Evolutionary conservation across 2,329 filamentous ascomycete species (phyloP).

Genomic region (Lasiodiplodia gonubiensis): DNA sequence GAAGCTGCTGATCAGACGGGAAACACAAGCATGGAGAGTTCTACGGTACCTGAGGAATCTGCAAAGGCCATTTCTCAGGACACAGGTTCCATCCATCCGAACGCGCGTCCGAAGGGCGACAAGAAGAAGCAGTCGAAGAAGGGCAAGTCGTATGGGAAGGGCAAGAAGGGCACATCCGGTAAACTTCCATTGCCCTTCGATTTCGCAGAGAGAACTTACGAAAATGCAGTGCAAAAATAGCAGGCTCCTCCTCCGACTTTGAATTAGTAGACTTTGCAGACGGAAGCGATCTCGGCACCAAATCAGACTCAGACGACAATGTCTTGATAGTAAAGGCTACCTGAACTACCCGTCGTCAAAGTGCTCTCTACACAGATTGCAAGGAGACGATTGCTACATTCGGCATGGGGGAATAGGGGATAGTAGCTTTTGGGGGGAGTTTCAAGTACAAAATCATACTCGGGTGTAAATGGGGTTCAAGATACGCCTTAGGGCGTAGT

Average conservation of each 20-base stretch:
- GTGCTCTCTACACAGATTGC: background rate
- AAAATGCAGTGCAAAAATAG: background rate
- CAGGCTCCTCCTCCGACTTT: background rate
- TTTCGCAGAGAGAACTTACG: background rate
- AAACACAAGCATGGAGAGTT: background rate
- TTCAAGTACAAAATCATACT: constrained; percentile 2
- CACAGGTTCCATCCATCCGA: constrained; percentile 16
- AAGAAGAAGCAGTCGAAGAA: constrained; percentile 21
- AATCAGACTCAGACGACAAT: background rate
- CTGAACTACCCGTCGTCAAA: background rate
- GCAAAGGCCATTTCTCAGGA: background rate
- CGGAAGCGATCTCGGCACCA: background rate
- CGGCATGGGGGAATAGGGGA: background rate
- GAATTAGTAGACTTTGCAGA: background rate
- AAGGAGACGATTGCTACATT: background rate
- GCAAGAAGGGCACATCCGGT: constrained; percentile 4
- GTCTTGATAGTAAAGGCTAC: background rate
- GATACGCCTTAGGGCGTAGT: background rate
- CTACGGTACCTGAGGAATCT: background rate
- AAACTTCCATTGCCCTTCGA: background rate
- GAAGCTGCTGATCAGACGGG: background rate
- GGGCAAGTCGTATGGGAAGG: constrained; percentile 22
- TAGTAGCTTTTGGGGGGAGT: background rate
- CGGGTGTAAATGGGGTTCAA: background rate
- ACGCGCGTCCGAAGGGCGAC: constrained; percentile 13